Base-by-base conservation (phyloP, 2,329 filamentous ascomycete genomes). In the Cryoendolithus antarcticus region DNA sequence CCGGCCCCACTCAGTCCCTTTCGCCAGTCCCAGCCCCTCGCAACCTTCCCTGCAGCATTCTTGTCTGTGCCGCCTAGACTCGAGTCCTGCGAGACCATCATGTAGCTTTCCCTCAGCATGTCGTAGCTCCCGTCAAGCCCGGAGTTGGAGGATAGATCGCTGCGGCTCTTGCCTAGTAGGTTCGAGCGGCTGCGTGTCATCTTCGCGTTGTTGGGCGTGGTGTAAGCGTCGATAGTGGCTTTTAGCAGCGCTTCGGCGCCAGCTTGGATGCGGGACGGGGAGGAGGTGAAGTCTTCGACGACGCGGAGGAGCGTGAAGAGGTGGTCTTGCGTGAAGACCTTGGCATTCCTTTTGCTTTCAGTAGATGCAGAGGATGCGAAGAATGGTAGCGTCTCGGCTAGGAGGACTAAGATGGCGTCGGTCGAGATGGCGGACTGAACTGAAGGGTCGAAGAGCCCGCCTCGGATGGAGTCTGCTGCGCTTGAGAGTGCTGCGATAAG, bases 381-480 rank as follows among this genome's bases (percentile, higher is more conserved):
- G 44, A 94, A 84, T 1, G 85, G 74, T 3, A 89, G 74, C 0
- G 80, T 77, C 62, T 96, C 89, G 37, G 86, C 88, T 1, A 96
- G 71, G 9, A 96, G 68, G 3, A 82, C 77, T 6, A 95, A 69
- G 13, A 96, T 63, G 38, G 88, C 88, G 51, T 96, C 89, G 45
- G 93, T 83, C 50, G 84, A 84, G 11, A 95, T 82, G 5, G 93
- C 85, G 1, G 84, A 79, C 53, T 88, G 82, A 9, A 83, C 75
- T 11, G 75, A 73, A 15, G 79, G 77, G 55, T 96, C 88, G 57
- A 86, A 93, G 2, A 95, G 68, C 1, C 89, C 89, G 40, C 89
- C 89, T 41, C 84, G 82, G 51, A 96, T 93, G 56, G 85, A 89
- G 59, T 94, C 86, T 41, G 84, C 82, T 2, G 89, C 81, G 55